Percentiles rank a stretch among this genome's conserved stretches.
phyloP scores from a whole-genome alignment of 129 eudicot genomes.

The Flaveria trinervia region DNA sequence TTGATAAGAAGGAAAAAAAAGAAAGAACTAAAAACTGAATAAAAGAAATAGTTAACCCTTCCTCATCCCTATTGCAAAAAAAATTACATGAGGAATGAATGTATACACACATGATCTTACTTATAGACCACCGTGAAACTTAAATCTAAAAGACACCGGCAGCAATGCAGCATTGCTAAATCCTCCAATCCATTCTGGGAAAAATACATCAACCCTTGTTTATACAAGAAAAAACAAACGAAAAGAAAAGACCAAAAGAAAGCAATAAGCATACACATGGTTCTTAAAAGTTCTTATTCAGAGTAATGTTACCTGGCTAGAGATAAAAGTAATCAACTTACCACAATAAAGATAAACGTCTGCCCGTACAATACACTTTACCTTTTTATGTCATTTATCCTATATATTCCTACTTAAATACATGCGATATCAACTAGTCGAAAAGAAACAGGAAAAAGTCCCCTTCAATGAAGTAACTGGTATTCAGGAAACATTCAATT shows the following conservation, averaged over 20 bases:
- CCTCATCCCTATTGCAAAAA: constrained; percentile 11
- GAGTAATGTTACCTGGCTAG: background rate
- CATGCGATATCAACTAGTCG: too few species aligned
- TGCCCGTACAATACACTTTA: background rate
- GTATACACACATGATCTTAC: background rate
- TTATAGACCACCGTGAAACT: background rate
- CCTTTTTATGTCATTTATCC: too few species aligned
- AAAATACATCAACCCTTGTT: background rate
- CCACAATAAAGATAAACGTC: background rate
- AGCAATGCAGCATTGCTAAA: background rate
- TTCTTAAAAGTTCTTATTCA: background rate
- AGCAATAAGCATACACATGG: background rate
- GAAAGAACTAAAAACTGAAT: too few species aligned
- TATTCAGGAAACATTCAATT: background rate
- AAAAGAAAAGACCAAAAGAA: background rate
- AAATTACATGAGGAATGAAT: constrained; percentile 18
- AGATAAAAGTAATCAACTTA: background rate
- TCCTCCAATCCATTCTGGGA: background rate
- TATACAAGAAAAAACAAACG: background rate
- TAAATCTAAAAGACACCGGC: background rate
- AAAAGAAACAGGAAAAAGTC: too few species aligned
- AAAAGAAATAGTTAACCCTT: background rate
- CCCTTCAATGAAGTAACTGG: too few species aligned
- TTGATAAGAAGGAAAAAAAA: background rate
- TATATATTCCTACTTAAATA: too few species aligned